A percentile compares a stretch with the other conserved stretches of the same genome.
These are phyloP conservation scores for Lentinula sp. DNA, from an alignment of 768 basidiomycete species.

Conservation along the genomic window DNA sequence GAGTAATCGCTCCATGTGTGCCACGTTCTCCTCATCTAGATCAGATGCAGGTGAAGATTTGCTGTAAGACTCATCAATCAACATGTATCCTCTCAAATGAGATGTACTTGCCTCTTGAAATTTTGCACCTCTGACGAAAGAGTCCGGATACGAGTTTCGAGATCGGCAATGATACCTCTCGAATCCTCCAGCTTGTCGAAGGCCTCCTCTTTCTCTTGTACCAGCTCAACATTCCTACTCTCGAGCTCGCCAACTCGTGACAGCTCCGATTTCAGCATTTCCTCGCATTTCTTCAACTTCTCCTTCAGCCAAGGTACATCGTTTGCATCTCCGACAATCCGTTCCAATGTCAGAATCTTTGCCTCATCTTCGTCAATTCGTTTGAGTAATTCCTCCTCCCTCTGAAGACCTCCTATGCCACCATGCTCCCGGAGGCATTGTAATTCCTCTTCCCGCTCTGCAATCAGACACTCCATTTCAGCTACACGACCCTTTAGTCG, in stretches of 20 bases:
- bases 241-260: conserved; percentile 34
- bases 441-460: conserved; percentile 58
- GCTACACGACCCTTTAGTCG: conserved; percentile 35
- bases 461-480: conserved; percentile 35
- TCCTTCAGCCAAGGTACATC: conserved; percentile 31
- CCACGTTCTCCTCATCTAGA: conserved; percentile 24
- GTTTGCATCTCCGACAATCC: conserved; percentile 34
- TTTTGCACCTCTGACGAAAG: conserved; percentile 14
- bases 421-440: conserved; percentile 32
- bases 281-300: conserved; percentile 31
- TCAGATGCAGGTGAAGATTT: not conserved
- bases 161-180: conserved; percentile 23
- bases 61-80: not conserved
- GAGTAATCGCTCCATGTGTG: conserved; percentile 50
- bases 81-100: not conserved
- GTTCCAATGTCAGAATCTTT: conserved; percentile 54
- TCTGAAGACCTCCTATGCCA: conserved; percentile 23
- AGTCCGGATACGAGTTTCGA: conserved; percentile 19
- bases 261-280: conserved; percentile 35
- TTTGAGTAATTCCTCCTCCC: conserved; percentile 57
- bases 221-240: conserved; percentile 36
- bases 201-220: conserved; percentile 48
- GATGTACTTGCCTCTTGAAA: conserved; percentile 9
- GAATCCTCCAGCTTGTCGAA: conserved; percentile 35
- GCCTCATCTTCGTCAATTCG: conserved; percentile 72